Evolutionary conservation across 192 early-diverging fungal species (phyloP), one percentile per base, ranked within the genome.

Genomic region (Umbelopsis vinacea): DNA sequence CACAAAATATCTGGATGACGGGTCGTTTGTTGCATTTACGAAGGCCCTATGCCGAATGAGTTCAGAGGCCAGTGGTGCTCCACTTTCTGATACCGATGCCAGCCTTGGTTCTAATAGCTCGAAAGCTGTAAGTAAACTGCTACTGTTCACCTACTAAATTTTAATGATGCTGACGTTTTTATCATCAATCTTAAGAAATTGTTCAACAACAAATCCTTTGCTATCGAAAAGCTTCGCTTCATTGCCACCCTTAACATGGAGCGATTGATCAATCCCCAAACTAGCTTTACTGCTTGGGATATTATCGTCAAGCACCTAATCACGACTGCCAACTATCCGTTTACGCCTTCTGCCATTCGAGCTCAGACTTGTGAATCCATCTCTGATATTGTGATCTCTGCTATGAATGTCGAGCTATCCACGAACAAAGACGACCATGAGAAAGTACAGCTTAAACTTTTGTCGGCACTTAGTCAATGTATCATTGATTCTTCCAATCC

Each of bases 181-280:
- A 46, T 33, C 46, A 33, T 9, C 40, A 29, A 23, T 22, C 12
- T 68, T 46, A 80, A 88, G 86, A 91, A 86, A 81, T 77, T 74
- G n/a, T 77, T 87, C 0, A 89, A 94, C 45, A 88, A 93, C 47
- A 91, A 87, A 75, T 90, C 89, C 12, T 94, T 94, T 84, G 91
- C 92, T 0, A 81, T 94, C n/a, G 81, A 88, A 29, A 92, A 93
- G 72, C 74, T 95, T 46, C 82, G 84, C 38, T 87, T 89, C 55
- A 83, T 93, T 12, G 69, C 85, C 5, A 71, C 87, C 8, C 47
- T 88, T 15, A 92, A 93, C 29, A 78, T 90, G 17, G 78, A 82
- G 38, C 83, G 89, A 5, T 69, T 87, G 15, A 73, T 88, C 2
- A 81, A 75, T 6, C 60, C 74, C 4, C 74, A 83, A 46, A 71